phyloP scores from a whole-genome alignment of 305 asterid genomes.

The Fraxinus angustifolia region DNA sequence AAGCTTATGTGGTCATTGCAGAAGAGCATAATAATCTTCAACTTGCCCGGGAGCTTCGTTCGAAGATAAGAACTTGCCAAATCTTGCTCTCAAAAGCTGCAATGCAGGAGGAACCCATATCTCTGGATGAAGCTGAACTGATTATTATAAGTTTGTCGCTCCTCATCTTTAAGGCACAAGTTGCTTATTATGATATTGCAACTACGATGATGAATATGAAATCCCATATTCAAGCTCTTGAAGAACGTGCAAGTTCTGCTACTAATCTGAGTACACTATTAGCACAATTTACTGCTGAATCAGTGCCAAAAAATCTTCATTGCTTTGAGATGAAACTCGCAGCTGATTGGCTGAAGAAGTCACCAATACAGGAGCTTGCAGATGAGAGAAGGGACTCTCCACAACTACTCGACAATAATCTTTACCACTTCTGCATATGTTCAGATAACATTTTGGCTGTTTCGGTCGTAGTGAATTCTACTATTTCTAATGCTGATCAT shows the following conservation, averaged over 20 bases:
- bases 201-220: constrained; percentile 54
- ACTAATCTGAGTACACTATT: constrained; percentile 38
- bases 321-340: constrained; percentile 42
- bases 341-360: constrained; percentile 38
- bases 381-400: constrained; percentile 36
- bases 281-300: constrained; percentile 45
- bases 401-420: constrained; percentile 40
- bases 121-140: constrained; percentile 46
- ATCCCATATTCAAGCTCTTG: constrained; percentile 41
- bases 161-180: constrained; percentile 49
- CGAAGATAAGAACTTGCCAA: constrained; percentile 45
- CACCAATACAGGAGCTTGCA: constrained; percentile 29
- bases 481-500: constrained; percentile 43
- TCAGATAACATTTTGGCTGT: constrained; percentile 45
- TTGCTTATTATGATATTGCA: constrained; percentile 47
- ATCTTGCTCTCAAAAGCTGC: constrained; percentile 47
- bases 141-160: constrained; percentile 39
- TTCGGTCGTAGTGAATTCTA: constrained; percentile 47
- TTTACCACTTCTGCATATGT: constrained; percentile 49
- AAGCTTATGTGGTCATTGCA: constrained; percentile 46
- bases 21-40: constrained; percentile 49
- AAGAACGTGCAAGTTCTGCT: constrained; percentile 44
- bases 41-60: constrained; percentile 55
- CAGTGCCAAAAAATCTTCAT: constrained; percentile 42
- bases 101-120: constrained; percentile 39